These are phyloP conservation scores for Pichia paraexigua DNA, from an alignment of 805 yeast species.

Conservation along the genomic window DNA sequence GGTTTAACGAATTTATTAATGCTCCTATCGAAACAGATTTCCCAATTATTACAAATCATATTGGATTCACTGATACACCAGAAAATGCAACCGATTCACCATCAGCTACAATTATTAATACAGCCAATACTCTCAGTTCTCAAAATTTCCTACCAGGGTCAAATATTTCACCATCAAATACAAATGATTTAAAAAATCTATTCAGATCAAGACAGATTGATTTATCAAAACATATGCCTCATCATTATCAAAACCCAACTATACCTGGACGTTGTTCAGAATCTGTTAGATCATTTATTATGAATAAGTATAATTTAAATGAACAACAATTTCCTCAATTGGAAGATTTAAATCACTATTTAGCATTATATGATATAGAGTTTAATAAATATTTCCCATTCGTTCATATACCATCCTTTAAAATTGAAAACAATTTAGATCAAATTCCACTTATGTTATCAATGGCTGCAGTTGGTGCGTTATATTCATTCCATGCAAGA, in stretches of 20 bases:
- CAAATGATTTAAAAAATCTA: conserved; percentile 47
- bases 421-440: conserved; percentile 40
- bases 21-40: conserved; percentile 58
- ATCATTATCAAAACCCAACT: conserved; percentile 22
- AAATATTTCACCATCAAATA: conserved; percentile 14
- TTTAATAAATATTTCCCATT: conserved; percentile 81
- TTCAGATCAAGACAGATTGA: conserved; percentile 63
- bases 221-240: conserved; percentile 42
- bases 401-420: conserved; percentile 61
- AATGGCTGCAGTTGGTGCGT: conserved; percentile 84
- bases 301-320: conserved; percentile 44
- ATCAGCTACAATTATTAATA: conserved; percentile 22
- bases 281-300: conserved; percentile 45
- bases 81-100: conserved; percentile 24
- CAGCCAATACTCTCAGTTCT: conserved; percentile 6
- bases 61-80: conserved; percentile 47
- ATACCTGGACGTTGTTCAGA: conserved; percentile 37
- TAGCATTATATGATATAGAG: conserved; percentile 65
- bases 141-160: neutral
- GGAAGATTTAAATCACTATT: conserved; percentile 69
- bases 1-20: conserved; percentile 64
- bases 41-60: conserved; percentile 42
- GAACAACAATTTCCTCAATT: conserved; percentile 64
- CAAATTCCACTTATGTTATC: conserved; percentile 62
- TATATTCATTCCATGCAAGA: conserved; percentile 71